A percentile compares a stretch with the other conserved stretches of the same genome.
These are phyloP conservation scores for Phytophthora aleatoria DNA, from an alignment of 352 stramenopile species.

Conservation along the genomic window DNA sequence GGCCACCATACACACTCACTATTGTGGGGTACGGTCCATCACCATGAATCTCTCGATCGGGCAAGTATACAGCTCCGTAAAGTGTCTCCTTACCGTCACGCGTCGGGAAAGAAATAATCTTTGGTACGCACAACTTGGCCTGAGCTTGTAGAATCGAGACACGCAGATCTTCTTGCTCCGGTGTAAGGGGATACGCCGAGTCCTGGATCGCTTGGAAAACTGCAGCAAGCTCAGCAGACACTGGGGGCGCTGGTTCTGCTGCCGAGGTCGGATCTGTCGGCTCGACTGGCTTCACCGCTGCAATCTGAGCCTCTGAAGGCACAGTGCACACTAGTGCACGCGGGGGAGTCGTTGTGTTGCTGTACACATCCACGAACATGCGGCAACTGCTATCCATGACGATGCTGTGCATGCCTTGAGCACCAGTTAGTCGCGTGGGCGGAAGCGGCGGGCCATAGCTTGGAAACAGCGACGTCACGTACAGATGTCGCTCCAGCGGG, in stretches of 20 bases:
- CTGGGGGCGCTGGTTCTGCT: constrained; percentile 2
- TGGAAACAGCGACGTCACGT: constrained; percentile 76
- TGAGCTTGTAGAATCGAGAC: constrained; percentile 50
- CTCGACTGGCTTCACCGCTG: constrained; percentile 26
- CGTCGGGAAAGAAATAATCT: constrained; percentile 81
- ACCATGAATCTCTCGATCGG: constrained; percentile 85
- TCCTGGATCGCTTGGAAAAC: constrained; percentile 50
- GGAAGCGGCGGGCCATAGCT: constrained; percentile 46
- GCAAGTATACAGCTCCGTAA: constrained; percentile 93
- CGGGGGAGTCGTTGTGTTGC: constrained; percentile 72
- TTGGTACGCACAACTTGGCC: constrained; percentile 61
- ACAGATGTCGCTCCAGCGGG: constrained; percentile 92
- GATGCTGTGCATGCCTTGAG: constrained; percentile 89
- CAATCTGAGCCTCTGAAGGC: constrained; percentile 49
- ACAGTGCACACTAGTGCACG: constrained; percentile 58
- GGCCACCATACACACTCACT: constrained; percentile 96
- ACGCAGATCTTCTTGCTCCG: constrained; percentile 60
- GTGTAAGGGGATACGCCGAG: constrained; percentile 58
- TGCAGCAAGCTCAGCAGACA: constrained; percentile 22
- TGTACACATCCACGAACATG: constrained; percentile 84
- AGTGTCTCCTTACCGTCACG: constrained; percentile 87
- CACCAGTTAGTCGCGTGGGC: constrained; percentile 70
- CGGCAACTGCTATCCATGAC: constrained; percentile 90
- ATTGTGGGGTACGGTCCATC: constrained; percentile 94
- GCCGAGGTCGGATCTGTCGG: constrained; percentile 17